Base-by-base conservation (phyloP, 2,329 filamentous ascomycete genomes). In the Huntiella abstrusa region DNA sequence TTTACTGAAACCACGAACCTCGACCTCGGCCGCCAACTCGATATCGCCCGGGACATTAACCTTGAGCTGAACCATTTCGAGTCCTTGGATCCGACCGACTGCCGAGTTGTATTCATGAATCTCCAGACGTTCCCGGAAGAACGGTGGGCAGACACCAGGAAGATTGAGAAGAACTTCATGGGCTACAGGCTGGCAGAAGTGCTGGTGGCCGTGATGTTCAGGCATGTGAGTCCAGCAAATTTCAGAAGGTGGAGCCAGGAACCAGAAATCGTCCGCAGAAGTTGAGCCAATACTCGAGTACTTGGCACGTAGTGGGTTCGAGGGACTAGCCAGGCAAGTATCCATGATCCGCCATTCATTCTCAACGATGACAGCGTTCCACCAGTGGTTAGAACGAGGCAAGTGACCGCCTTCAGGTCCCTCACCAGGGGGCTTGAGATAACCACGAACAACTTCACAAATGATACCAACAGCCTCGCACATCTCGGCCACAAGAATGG, bases 331-430 rank as follows among this genome's bases (percentile, higher is more conserved):
- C 41, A 98, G 68, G 33, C 85, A 92, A 59, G 85, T 91, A 60
- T 98, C 91, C 66, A 98, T 84, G 53, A 96, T 82, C 43, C 91
- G 81, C 91, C 91, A 98, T 62, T 95, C 86, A 16, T 83, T 80
- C 59, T 98, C 91, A 6, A 95, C 78, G 33, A 95, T 65, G 13
- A 96, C 84, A 1, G 85, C 79, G 55, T 98, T 98, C 91, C 91
- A 98, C 77, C 83, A 96, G 62, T 98, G 91, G 56, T 98, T 98
- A 0, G 88, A 73, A 28, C 80, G 76, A n/a, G 84, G 83, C 59
- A 88, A 75, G 49, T 80, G 80, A 51, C 82, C 83, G 38, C 86
- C 67, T 55, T 96, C 87, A 1, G 81, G 68, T 5, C 79, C 65
- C 55, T 96, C 91, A 1, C 88, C 88, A 0, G 91, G 91, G 1